These are phyloP conservation scores for Cymodocea nodosa DNA, from an alignment of 116 monocot genomes.

Conservation along the genomic window DNA sequence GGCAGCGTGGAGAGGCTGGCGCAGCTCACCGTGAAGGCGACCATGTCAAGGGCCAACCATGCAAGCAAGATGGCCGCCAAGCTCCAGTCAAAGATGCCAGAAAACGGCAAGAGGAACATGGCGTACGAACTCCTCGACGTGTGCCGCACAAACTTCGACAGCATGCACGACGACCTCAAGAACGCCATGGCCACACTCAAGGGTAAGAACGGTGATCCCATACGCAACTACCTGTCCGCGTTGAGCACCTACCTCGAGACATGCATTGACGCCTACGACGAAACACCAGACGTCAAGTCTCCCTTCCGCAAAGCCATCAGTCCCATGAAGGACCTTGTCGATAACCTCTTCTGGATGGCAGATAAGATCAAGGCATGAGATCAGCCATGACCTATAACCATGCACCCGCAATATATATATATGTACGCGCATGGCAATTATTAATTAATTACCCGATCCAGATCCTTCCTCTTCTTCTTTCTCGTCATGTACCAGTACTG, in stretches of 20 bases:
- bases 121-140: conserved; percentile 5
- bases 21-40: background rate
- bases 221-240: conserved; percentile 3
- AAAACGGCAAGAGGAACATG: background rate
- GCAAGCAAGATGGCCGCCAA: background rate
- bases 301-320: conserved; percentile 2
- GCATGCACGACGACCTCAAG: conserved; percentile 6
- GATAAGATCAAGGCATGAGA: conserved; percentile 1
- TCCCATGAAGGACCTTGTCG: conserved; percentile 4
- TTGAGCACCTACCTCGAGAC: conserved; percentile 4
- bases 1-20: background rate
- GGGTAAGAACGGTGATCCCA: background rate
- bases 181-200: background rate
- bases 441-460: too few relatives aligned
- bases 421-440: too few relatives aligned
- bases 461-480: too few relatives aligned
- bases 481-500: too few relatives aligned
- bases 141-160: conserved; percentile 9
- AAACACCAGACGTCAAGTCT: conserved; percentile 1
- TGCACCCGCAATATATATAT: too few relatives aligned
- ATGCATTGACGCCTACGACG: conserved; percentile 5
- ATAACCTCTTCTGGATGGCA: conserved; percentile 8
- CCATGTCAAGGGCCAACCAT: background rate
- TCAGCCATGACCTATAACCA: too few relatives aligned
- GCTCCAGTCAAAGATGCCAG: background rate